A percentile compares a stretch with the other conserved stretches of the same genome.
These are phyloP conservation scores for Cardamine occulta DNA, from an alignment of 345 rosid genomes.

Conservation along the genomic window DNA sequence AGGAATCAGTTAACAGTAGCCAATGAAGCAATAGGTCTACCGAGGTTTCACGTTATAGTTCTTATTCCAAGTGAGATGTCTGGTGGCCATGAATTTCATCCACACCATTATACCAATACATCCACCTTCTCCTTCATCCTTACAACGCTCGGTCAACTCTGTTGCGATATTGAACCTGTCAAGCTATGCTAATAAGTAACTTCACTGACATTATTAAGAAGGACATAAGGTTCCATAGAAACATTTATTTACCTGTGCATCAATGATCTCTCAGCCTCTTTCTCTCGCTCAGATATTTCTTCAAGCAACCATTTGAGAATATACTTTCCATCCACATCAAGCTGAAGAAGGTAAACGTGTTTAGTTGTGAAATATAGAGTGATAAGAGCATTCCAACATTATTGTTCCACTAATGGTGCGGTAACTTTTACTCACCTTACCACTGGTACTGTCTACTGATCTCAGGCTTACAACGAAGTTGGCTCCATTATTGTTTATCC, in stretches of 20 bases:
- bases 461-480: constrained; percentile 52
- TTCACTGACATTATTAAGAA: constrained; percentile 11
- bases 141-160: constrained; percentile 46
- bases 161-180: constrained; percentile 49
- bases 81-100: constrained; percentile 99
- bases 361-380: background rate
- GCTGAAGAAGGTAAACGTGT: constrained; percentile 37
- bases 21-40: constrained; percentile 45
- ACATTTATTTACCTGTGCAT: constrained; percentile 57
- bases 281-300: constrained; percentile 63
- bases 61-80: constrained; percentile 98
- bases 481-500: constrained; percentile 60
- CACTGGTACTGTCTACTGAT: constrained; percentile 40
- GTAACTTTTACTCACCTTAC: constrained; percentile 45
- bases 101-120: constrained; percentile 90
- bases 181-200: constrained; percentile 39
- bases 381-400: background rate
- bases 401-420: constrained; percentile 11
- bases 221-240: background rate
- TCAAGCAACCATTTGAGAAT: constrained; percentile 67
- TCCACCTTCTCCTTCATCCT: constrained; percentile 74
- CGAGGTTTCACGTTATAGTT: constrained; percentile 99
- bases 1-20: background rate
- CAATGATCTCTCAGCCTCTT: constrained; percentile 69
- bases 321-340: constrained; percentile 46